Conservation (phyloP, 2,329 filamentous ascomycete species). For the Chrysoporthe deuterocubensis region DNA sequence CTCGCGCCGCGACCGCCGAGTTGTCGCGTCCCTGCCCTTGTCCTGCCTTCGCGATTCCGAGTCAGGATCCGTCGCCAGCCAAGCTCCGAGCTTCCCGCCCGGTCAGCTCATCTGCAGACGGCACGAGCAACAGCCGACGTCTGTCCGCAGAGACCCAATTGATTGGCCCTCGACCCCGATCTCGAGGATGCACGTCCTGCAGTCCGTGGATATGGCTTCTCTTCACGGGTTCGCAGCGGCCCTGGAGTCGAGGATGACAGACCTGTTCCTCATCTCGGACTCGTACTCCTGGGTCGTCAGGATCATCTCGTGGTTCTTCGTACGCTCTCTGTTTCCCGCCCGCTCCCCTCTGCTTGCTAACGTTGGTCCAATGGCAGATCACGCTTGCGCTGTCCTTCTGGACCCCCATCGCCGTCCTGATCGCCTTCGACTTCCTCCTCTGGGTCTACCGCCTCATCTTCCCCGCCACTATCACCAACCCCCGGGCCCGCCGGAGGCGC, state of each 20-base stretch:
- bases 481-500: constrained; percentile 29
- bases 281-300: constrained; percentile 31
- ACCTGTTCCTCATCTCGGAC: constrained; percentile 30
- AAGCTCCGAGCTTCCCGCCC: neutral
- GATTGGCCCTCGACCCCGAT: neutral
- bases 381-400: constrained; percentile 51
- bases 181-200: constrained; percentile 18
- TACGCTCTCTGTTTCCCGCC: constrained; percentile 24
- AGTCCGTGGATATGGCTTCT: constrained; percentile 20
- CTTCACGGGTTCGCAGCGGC: constrained; percentile 24
- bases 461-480: constrained; percentile 24
- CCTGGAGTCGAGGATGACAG: constrained; percentile 29
- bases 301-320: constrained; percentile 36
- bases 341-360: neutral
- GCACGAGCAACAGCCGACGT: too few species aligned
- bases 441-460: constrained; percentile 55
- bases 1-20: neutral
- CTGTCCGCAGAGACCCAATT: neutral
- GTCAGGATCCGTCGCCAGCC: neutral
- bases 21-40: neutral
- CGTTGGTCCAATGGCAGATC: constrained; percentile 37
- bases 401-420: constrained; percentile 51
- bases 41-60: constrained; percentile 4
- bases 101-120: neutral
- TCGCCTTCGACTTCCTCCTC: constrained; percentile 55